Percentiles rank a stretch among this genome's conserved stretches.
These are phyloP conservation scores for Emmonsiellopsis sp. DNA, from an alignment of 2,329 filamentous ascomycete genomes.

Conservation along the genomic window DNA sequence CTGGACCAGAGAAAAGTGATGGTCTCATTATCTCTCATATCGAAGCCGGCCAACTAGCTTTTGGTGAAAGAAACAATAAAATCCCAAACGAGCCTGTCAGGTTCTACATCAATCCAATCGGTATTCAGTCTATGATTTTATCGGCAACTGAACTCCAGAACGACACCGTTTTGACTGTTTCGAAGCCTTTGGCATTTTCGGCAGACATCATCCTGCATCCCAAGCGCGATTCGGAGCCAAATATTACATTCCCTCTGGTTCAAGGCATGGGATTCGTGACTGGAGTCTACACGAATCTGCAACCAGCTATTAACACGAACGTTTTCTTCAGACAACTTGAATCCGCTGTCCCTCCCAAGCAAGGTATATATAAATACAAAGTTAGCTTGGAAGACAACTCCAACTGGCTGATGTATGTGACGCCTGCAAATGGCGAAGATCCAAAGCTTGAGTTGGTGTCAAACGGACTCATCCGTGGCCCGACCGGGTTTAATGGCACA, in stretches of 20 bases:
- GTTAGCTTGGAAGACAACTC: slow-evolving; percentile 61
- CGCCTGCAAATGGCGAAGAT: slow-evolving; percentile 46
- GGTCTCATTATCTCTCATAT: slow-evolving; percentile 70
- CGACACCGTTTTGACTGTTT: slow-evolving; percentile 47
- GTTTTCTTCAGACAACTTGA: slow-evolving; percentile 63
- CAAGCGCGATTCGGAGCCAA: slow-evolving; percentile 42
- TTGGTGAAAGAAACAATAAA: slow-evolving; percentile 46
- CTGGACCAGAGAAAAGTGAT: slow-evolving; percentile 56
- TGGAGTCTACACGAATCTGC: slow-evolving; percentile 59
- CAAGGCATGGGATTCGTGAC: slow-evolving; percentile 89
- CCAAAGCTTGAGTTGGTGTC: slow-evolving; percentile 61
- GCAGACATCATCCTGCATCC: slow-evolving; percentile 59
- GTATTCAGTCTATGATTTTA: slow-evolving; percentile 70
- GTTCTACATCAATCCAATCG: slow-evolving; percentile 74
- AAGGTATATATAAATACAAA: slow-evolving; percentile 65
- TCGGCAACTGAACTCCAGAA: slow-evolving; percentile 64
- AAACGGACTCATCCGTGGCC: slow-evolving; percentile 55
- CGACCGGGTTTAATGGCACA: slow-evolving; percentile 60
- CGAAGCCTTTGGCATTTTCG: slow-evolving; percentile 47
- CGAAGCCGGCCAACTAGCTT: slow-evolving; percentile 57
- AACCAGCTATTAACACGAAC: slow-evolving; percentile 63
- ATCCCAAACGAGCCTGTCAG: slow-evolving; percentile 48
- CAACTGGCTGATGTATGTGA: slow-evolving; percentile 74
- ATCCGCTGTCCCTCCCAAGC: slow-evolving; percentile 44
- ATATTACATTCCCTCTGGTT: slow-evolving; percentile 69